Conservation (phyloP, 1,284 basidiomycete genomes). For the Malassezia psittaci region DNA sequence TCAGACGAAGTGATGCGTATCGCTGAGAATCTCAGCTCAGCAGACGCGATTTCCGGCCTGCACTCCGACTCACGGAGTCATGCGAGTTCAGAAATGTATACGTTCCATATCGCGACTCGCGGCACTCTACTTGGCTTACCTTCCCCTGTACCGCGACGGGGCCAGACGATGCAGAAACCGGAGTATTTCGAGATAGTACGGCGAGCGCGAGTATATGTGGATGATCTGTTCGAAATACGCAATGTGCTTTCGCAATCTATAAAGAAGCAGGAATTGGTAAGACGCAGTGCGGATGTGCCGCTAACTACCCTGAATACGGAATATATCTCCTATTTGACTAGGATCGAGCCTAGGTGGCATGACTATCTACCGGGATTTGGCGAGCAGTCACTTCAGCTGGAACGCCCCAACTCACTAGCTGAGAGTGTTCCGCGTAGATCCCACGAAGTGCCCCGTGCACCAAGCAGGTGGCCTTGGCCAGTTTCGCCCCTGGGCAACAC, state of each 20-base stretch:
- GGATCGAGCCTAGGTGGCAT: neutral
- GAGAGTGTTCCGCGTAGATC: no score
- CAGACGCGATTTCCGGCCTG: slow-evolving; percentile 58
- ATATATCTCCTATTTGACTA: slow-evolving; percentile 3
- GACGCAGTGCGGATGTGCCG: neutral
- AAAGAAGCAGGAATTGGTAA: neutral
- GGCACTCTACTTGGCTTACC: slow-evolving; percentile 74
- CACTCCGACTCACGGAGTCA: slow-evolving; percentile 54
- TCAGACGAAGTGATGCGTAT: slow-evolving; percentile 65
- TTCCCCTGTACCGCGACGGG: slow-evolving; percentile 61
- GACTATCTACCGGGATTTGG: neutral
- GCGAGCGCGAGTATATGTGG: neutral
- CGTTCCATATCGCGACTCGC: slow-evolving; percentile 68
- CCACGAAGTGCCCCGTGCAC: no score
- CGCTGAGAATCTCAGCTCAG: slow-evolving; percentile 67
- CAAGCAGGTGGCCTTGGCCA: no score
- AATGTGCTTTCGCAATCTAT: neutral
- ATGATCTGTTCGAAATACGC: neutral
- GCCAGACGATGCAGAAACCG: slow-evolving; percentile 61
- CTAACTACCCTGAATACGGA: slow-evolving; percentile 1
- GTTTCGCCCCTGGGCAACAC: no score
- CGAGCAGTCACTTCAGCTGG: neutral
- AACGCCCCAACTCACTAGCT: no score
- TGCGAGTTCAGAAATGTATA: slow-evolving; percentile 51
- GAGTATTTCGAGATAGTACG: slow-evolving; percentile 50